Conservation (phyloP, 305 asterid species). For the Plantago rigida region DNA sequence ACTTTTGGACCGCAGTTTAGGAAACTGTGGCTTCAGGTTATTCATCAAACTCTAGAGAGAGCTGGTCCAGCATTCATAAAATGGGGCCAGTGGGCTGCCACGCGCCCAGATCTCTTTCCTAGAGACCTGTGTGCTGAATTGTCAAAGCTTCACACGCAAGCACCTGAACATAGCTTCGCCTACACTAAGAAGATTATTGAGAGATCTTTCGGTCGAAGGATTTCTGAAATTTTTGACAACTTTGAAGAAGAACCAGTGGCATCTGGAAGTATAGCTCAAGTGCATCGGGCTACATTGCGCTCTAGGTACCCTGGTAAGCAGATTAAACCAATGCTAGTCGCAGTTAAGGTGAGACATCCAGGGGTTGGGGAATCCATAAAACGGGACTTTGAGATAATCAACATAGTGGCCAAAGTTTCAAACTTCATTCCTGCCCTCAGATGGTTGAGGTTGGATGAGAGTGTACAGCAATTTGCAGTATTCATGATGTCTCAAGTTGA, state of each 20-base stretch:
- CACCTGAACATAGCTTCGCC: conserved; percentile 81
- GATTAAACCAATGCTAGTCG: conserved; percentile 63
- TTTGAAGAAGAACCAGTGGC: conserved; percentile 90
- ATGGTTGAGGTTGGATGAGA: conserved; percentile 95
- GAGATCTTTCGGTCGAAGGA: conserved; percentile 69
- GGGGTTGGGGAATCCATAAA: conserved; percentile 90
- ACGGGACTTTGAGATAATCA: conserved; percentile 85
- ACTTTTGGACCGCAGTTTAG: conserved; percentile 59
- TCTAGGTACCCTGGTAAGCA: conserved; percentile 52
- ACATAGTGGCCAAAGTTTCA: conserved; percentile 61
- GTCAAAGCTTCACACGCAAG: conserved; percentile 83
- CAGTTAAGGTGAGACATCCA: conserved; percentile 94
- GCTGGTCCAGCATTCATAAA: conserved; percentile 98
- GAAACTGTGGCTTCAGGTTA: conserved; percentile 74
- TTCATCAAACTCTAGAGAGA: conserved; percentile 70
- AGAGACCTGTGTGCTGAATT: conserved; percentile 70
- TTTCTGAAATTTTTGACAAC: conserved; percentile 69
- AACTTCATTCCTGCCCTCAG: conserved; percentile 55
- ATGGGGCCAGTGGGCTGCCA: conserved; percentile 99
- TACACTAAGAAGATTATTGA: conserved; percentile 68
- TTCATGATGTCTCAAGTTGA: conserved; percentile 99
- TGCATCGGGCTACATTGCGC: conserved; percentile 72
- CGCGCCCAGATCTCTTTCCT: conserved; percentile 88
- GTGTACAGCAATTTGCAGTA: conserved; percentile 80
- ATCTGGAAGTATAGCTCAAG: conserved; percentile 95